phyloP scores from a whole-genome alignment of 1,139 yeast species.

The Blastobotrys buckinghamii region DNA sequence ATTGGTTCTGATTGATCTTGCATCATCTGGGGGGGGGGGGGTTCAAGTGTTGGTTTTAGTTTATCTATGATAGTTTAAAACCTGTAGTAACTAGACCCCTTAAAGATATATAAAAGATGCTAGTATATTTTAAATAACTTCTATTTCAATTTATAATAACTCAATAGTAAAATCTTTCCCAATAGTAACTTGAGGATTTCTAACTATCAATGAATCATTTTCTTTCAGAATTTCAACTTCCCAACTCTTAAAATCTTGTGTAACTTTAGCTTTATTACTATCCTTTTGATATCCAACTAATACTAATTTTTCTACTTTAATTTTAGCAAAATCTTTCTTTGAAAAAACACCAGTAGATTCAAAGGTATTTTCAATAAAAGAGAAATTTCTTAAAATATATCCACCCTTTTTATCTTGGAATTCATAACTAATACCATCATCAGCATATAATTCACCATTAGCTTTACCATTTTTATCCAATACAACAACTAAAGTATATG shows the following conservation, averaged over 20 bases:
- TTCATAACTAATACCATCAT: constrained; percentile 76
- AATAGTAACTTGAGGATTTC: constrained; percentile 50
- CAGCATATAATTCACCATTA: constrained; percentile 57
- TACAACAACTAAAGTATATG: constrained; percentile 71
- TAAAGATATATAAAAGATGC: too few species aligned
- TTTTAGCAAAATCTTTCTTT: constrained; percentile 17
- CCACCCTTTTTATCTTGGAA: constrained; percentile 34
- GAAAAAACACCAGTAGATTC: constrained; percentile 48
- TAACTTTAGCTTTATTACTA: constrained; percentile 28
- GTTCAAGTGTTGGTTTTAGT: too few species aligned
- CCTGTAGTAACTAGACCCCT: too few species aligned
- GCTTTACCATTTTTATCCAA: constrained; percentile 41
- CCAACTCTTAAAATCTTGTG: constrained; percentile 38
- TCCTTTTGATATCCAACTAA: constrained; percentile 39
- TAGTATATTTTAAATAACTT: too few species aligned
- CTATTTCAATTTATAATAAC: constrained; percentile 14
- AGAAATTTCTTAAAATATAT: constrained; percentile 18
- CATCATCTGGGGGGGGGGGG: too few species aligned
- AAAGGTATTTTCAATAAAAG: constrained; percentile 52
- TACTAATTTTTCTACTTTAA: constrained; percentile 52
- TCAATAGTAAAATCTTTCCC: constrained; percentile 46
- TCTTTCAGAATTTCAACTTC: constrained; percentile 27
- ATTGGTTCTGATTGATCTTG: too few species aligned
- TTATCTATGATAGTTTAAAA: too few species aligned
- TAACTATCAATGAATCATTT: constrained; percentile 33